A percentile compares a stretch with the other conserved stretches of the same genome.
These are phyloP conservation scores for Theileria orientalis DNA, from an alignment of 169 alveolate species.

Conservation along the genomic window DNA sequence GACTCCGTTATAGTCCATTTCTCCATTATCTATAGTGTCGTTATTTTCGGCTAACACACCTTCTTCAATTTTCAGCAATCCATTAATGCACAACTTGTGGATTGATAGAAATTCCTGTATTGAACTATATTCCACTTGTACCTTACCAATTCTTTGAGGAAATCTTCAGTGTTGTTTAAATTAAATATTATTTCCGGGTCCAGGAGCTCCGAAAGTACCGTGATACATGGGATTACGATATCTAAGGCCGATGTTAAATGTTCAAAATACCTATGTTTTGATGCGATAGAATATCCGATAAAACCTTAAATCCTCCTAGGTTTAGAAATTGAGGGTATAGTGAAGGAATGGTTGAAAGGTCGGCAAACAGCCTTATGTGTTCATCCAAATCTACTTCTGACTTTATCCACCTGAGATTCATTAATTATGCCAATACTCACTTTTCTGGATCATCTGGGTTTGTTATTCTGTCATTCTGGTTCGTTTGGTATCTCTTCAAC, in stretches of 20 bases:
- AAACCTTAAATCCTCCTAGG: slow-evolving; percentile 51
- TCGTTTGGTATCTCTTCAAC: slow-evolving; percentile 25
- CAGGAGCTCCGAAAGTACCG: slow-evolving; percentile 64
- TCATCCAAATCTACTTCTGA: slow-evolving; percentile 78
- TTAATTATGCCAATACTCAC: background rate
- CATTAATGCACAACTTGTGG: slow-evolving; percentile 1
- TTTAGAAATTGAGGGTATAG: slow-evolving; percentile 39
- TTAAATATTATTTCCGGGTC: slow-evolving; percentile 67
- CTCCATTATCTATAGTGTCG: slow-evolving; percentile 35
- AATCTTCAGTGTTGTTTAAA: slow-evolving; percentile 38
- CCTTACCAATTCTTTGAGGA: slow-evolving; percentile 23
- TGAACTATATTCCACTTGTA: background rate
- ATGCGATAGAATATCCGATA: slow-evolving; percentile 60
- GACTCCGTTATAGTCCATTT: slow-evolving; percentile 71
- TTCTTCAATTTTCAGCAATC: slow-evolving; percentile 63
- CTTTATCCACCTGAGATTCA: slow-evolving; percentile 57
- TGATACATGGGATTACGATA: slow-evolving; percentile 62
- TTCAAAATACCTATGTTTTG: slow-evolving; percentile 51
- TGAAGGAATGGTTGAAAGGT: slow-evolving; percentile 65
- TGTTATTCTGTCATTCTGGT: slow-evolving; percentile 45
- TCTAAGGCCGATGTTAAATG: slow-evolving; percentile 18
- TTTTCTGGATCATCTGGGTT: slow-evolving; percentile 60
- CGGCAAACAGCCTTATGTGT: slow-evolving; percentile 61
- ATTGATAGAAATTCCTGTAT: slow-evolving; percentile 21
- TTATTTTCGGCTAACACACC: slow-evolving; percentile 5